phyloP scores from a whole-genome alignment of 768 basidiomycete genomes.

The Roridomyces roridus region DNA sequence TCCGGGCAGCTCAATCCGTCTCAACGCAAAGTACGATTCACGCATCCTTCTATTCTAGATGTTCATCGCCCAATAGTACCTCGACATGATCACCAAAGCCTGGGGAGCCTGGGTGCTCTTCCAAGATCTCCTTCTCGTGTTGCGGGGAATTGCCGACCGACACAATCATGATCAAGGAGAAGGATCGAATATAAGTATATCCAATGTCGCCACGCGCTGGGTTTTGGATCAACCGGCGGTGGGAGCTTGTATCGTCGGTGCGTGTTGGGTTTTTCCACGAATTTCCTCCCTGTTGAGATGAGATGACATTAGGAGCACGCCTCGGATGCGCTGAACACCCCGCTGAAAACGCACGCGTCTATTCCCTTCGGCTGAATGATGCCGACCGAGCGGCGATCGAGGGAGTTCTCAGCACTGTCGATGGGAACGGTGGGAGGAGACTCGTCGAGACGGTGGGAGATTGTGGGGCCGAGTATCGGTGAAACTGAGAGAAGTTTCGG shows the following conservation, averaged over 20 bases:
- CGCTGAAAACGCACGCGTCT: constrained; percentile 69
- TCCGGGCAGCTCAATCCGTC: constrained; percentile 74
- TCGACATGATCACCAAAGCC: constrained; percentile 79
- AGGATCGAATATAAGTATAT: constrained; percentile 72
- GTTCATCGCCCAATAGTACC: constrained; percentile 56
- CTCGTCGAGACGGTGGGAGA: constrained; percentile 77
- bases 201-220: constrained; percentile 85
- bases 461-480: constrained; percentile 84
- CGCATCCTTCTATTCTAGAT: not conserved
- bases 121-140: constrained; percentile 63
- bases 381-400: constrained; percentile 68
- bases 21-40: constrained; percentile 69
- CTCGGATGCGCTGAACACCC: constrained; percentile 77
- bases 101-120: constrained; percentile 85
- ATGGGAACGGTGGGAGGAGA: constrained; percentile 55
- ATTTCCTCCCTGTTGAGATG: not conserved
- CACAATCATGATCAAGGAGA: too few species aligned
- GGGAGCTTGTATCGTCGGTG: constrained; percentile 82
- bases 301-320: constrained; percentile 57
- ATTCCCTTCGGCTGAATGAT: constrained; percentile 58
- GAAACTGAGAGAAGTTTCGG: not conserved
- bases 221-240: constrained; percentile 80
- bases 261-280: too few species aligned
- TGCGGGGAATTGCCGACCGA: constrained; percentile 70
- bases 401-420: constrained; percentile 61